A percentile compares a stretch with the other conserved stretches of the same genome.
Conservation (phyloP, 441 rosid genomes). For the Daphne laureola region DNA sequence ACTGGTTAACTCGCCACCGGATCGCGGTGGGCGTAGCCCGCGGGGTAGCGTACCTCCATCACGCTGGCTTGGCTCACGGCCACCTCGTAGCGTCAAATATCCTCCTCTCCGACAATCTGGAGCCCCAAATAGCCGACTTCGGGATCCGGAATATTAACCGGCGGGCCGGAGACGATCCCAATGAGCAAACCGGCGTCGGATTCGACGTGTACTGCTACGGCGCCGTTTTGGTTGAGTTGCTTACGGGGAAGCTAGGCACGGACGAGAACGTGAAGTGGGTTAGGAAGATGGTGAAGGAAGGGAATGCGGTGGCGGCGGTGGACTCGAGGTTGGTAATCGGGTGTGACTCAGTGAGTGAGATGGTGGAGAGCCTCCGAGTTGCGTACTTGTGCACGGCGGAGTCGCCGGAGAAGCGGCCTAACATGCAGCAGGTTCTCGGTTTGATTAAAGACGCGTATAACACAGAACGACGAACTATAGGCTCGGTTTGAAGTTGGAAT, state of each 20-base stretch:
- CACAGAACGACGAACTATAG: conserved; percentile 17
- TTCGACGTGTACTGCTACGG: conserved; percentile 69
- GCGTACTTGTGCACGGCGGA: conserved; percentile 88
- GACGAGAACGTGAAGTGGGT: conserved; percentile 45
- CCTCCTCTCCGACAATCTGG: conserved; percentile 64
- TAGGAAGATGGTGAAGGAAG: conserved; percentile 61
- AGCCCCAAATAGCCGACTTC: conserved; percentile 67
- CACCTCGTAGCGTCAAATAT: conserved; percentile 71
- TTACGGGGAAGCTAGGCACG: conserved; percentile 55
- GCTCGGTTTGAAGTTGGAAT: too few species aligned
- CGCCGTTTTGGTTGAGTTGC: conserved; percentile 51
- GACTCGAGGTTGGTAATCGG: conserved; percentile 46
- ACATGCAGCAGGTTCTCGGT: conserved; percentile 91
- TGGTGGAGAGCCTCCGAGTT: conserved; percentile 75
- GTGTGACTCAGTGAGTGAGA: conserved; percentile 45
- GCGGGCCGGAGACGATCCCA: not conserved
- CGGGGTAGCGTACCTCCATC: conserved; percentile 83
- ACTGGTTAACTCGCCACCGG: conserved; percentile 76
- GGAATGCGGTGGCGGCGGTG: conserved; percentile 47
- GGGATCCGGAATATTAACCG: conserved; percentile 34
- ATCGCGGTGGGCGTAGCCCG: conserved; percentile 79
- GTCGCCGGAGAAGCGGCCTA: conserved; percentile 61
- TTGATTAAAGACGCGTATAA: conserved; percentile 69
- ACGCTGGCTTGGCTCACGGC: conserved; percentile 70
- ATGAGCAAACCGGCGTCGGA: conserved; percentile 8